Evolutionary conservation across 2,329 filamentous ascomycete genomes (phyloP), one percentile per base, ranked within the genome.

Genomic region (Laburnicola sp.): DNA sequence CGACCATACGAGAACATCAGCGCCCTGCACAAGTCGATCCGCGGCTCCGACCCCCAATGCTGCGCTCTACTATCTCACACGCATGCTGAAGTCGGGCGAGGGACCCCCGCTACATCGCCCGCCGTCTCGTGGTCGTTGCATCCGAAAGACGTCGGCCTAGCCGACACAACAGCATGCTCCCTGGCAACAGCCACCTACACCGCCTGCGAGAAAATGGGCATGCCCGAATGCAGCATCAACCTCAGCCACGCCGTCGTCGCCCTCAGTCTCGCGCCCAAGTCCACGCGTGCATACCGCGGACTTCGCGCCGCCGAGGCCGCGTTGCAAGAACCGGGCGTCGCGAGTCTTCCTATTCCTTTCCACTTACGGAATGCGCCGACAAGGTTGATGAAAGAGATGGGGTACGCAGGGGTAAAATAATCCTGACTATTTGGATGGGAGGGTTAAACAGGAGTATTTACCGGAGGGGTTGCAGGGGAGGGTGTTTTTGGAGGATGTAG

Each of bases 1-100:
- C 45, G 94, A 99, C 73, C 91, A 96, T 99, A 97, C 76, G 93
- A 99, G 69, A 94, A 89, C 46, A 97, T 99, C 65, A 96, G 90
- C 0, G 94, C 94, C 27, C 94, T 97, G 64, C 94, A 97, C 80
- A 99, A 99, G 67, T 91, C 91, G 2, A 86, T 97, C 7, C 88
- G 94, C 39, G 94, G 94, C 35, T 88, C 85, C 48, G 87, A 97
- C n/a, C 65, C 74, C 93, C 0, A 89, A 97, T 71, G 94, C 93
- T 0, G 83, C 93, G 0, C 81, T 99, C 1, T 99, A 97, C 76
- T 99, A 97, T 71, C 84, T 99, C 1, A 90, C 89, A 0, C 87
- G 94, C 31, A 99, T 99, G 94, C 83, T 99, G 4, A 88, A 96
- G 65, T 94, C 89, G 0, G 93, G 93, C 52, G 93, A 97, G n/a